Base-by-base conservation (phyloP, 129 eudicot genomes). In the Chrysanthemum seticuspe region DNA sequence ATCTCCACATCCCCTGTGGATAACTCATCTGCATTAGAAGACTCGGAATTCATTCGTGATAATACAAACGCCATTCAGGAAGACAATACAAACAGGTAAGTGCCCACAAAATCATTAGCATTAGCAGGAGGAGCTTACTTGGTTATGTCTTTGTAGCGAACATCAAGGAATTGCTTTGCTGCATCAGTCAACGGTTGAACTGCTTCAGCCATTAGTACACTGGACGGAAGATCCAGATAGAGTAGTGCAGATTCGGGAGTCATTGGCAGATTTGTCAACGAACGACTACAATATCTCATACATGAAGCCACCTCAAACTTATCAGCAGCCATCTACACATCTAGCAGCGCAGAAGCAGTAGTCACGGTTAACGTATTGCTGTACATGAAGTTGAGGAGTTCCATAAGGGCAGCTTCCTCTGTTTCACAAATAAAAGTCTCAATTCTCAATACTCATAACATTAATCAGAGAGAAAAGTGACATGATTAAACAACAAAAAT, bases 361-460 rank as follows among this genome's bases (percentile, higher is more conserved):
- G 77, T 83, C 4, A 83, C 87, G 5, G 80, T 80, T 72, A 88
- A 79, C 56, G 87, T 86, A 70, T 88, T 88, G 84, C 96, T 83
- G 77, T 88, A 88, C 91, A 88, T 88, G 73, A 86, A 88, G 83
- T 88, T 88, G 67, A 88, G 85, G 34, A 88, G 96, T 79, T 88
- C 96, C 96, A 88, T 83, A 62, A 88, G 85, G 2, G 96, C 89
- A 68, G 81, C 85, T 82, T 88, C 96, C 88, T 88, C 96, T 88
- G 91, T 77, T 78, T 63, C 84, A 83, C 64, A 54, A 55, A 13
- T 21, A 56, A 40, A 60, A 23, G 19, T 68, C 36, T 47, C 67
- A 13, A 56, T 13, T 68, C 60, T 13, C 8, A 25, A 6, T 36
- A 36, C 45, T 36, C 45, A 2, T 36, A 36, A 5, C 45, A 5